Base-by-base conservation (phyloP, 768 basidiomycete species). In the Boletus patriciae region DNA sequence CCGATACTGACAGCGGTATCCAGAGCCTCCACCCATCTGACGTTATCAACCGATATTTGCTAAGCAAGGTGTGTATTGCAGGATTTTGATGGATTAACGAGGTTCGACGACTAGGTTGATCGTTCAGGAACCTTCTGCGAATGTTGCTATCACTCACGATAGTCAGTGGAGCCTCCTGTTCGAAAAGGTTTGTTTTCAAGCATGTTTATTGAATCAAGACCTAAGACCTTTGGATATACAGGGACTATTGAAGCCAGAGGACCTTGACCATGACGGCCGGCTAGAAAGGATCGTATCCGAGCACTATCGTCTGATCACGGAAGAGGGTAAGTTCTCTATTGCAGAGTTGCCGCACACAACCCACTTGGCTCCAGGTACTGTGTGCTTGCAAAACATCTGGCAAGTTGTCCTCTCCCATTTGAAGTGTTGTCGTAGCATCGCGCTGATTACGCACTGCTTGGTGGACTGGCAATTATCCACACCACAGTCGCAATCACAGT, bases 11-110 rank as follows among this genome's bases (percentile, higher is more conserved):
- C 44, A 13, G 10, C 43, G 29, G 45, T 36, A 18, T 12, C 1
- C 16, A 54, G 62, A 44, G 31, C 18, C 11, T 47, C 41, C 63
- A 64, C 21, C 63, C 62, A 2, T 55, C 63, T 34, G 63, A 64
- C 5, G 3, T 53, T 5, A 25, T 64, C 33, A 64, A 64, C 23
- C 51, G 46, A 27, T 64, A 55, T 44, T 29, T 64, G 6, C 36
- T 64, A 0, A 41, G n/a, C 27, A 53, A 50, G 42, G 63, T 50
- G 1, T n/a, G 55, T 40, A 25, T 13, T 33, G 16, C 1, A 36
- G 6, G 31, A 6, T 52, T 16, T 18, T n/a, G 29, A 3, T 37
- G 25, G 27, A 37, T 55, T 21, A 12, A 27, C 15, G 31, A 25
- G 23, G 16, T 27, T 11, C 21, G 23, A 34, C 12, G 15, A 19